Base-by-base conservation (phyloP, 106 monocot species). In the Phalaenopsis aphrodite region DNA sequence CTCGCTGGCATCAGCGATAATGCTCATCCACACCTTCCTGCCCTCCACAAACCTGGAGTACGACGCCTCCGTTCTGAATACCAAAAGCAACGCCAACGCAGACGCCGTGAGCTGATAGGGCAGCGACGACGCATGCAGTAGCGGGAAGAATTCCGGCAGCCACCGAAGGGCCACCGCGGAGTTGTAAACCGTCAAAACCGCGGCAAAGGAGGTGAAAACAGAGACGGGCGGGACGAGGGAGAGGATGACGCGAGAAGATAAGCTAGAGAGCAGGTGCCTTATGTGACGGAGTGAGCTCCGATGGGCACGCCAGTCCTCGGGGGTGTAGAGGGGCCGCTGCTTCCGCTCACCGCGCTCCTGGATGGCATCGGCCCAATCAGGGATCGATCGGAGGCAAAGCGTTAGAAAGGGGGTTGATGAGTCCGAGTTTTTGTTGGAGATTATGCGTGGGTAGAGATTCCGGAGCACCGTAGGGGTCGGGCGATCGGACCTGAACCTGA, bases 271-370 rank as follows among this genome's bases (percentile, higher is more conserved):
- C 55, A 94, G 72, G 83, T 94, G 94, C 3, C 98, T 92, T 42
- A 99, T 78, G 85, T 99, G 94, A 82, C 98, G 94, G 74, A 81
- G 81, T 41, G 94, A 99, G 92, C 94, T 94, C 52, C 92, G 98
- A 82, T 98, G 98, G 39, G 75, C 78, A 8, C 90, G 84, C 94
- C 98, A 98, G 85, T 82, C 73, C 42, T 61, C 78, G 43, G 86
- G 81, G 52, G 85, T 91, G 86, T 98, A 98, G 18, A 98, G 88
- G 3, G 82, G 14, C 5, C 94, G 89, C 41, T 21, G 83, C 68
- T 78, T 80, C 30, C 78, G 78, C 81, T 94, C 75, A 18, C 94
- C 94, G 14, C 87, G 87, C 83, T 98, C 94, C 64, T 90, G 41
- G 69, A 91, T 49, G 46, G 81, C 87, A 79, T 98, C 94, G 41